A percentile compares a stretch with the other conserved stretches of the same genome.
Evolutionary conservation across 1,284 basidiomycete genomes (phyloP).

Genomic region (Trichosporon sp.): DNA sequence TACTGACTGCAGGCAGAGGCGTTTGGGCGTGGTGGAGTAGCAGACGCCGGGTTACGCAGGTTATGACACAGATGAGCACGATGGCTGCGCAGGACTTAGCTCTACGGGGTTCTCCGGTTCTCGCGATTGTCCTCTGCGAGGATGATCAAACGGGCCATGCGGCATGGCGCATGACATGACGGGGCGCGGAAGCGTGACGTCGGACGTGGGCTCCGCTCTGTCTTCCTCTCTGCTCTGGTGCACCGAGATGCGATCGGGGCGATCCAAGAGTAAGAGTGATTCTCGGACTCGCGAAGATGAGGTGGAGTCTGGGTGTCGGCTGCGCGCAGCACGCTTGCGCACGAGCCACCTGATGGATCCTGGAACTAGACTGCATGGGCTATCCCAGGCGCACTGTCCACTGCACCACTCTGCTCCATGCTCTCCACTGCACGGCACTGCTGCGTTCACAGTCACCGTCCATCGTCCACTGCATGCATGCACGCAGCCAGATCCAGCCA

Average conservation of each 20-base stretch:
- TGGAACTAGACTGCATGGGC: neutral
- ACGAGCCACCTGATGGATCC: neutral
- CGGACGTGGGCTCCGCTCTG: neutral
- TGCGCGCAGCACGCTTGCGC: neutral
- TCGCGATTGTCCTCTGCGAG: neutral
- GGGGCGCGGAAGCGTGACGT: neutral
- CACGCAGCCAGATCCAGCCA: neutral
- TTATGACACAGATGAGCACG: neutral
- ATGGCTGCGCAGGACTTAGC: neutral
- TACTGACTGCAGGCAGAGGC: no score
- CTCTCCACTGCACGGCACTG: no score
- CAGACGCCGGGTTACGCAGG: no score
- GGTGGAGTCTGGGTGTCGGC: no score
- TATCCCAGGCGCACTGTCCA: neutral
- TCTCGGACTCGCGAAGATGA: no score
- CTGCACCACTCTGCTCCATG: no score
- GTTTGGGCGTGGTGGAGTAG: no score
- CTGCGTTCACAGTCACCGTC: neutral
- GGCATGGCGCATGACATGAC: neutral
- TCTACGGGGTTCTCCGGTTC: neutral
- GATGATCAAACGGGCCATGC: conserved; percentile 1
- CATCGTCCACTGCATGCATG: neutral
- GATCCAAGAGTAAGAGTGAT: no score
- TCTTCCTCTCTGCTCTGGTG: neutral
- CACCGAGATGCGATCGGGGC: neutral